Evolutionary conservation across 257 asterid genomes (phyloP).

Genomic region (Solanum neorickii): DNA sequence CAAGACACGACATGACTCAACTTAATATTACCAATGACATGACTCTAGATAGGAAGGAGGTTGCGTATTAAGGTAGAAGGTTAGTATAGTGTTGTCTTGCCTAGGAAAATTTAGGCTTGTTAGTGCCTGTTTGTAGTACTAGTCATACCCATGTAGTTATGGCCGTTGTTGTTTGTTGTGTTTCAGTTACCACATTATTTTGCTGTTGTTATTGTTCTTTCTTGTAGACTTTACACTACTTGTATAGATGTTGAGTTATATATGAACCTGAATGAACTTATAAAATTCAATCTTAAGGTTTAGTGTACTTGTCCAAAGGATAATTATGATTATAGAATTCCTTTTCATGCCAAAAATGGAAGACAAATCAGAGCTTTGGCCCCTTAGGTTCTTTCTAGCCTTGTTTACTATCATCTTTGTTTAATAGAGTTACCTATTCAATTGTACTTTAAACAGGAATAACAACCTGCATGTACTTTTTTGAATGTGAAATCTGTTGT

Average conservation of each 20-base stretch:
- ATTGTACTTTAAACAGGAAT: background rate
- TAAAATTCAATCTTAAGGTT: background rate
- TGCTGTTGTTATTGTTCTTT: background rate
- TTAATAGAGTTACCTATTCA: background rate
- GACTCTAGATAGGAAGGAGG: background rate
- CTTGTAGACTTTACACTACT: background rate
- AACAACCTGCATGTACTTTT: background rate
- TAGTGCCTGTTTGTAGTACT: background rate
- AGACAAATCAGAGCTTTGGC: background rate
- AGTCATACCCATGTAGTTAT: background rate
- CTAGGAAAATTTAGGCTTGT: background rate
- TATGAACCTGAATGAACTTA: background rate
- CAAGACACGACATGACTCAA: background rate
- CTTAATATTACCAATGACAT: background rate
- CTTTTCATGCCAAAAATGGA: background rate
- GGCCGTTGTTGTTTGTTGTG: background rate
- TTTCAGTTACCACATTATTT: background rate
- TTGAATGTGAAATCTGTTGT: background rate
- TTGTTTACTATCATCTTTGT: background rate
- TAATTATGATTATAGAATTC: background rate
- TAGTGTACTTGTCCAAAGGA: background rate
- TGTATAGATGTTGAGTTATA: background rate
- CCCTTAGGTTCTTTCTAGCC: background rate
- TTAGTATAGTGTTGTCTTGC: background rate
- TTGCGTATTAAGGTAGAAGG: background rate